A percentile compares a stretch with the other conserved stretches of the same genome.
These are phyloP conservation scores for Talaromyces sp. DNA, from an alignment of 2,329 filamentous ascomycete species.

Conservation along the genomic window DNA sequence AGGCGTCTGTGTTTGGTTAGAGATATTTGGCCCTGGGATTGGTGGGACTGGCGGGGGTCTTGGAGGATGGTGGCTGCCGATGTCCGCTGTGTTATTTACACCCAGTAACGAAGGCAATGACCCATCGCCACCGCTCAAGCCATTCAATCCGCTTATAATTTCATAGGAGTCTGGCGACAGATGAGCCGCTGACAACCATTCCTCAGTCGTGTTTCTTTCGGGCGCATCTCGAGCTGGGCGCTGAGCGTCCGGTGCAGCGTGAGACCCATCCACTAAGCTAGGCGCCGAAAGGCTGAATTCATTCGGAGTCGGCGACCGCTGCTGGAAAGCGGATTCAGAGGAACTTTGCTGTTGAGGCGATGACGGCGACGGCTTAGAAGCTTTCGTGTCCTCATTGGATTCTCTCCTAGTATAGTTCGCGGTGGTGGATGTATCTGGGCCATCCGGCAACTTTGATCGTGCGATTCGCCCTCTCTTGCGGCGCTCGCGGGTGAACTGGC, in stretches of 20 bases:
- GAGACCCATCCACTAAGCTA: slow-evolving; percentile 32
- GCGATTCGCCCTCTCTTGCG: slow-evolving; percentile 89
- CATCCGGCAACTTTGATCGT: slow-evolving; percentile 69
- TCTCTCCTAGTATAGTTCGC: slow-evolving; percentile 7
- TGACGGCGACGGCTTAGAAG: slow-evolving; percentile 9
- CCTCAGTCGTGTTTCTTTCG: slow-evolving; percentile 33
- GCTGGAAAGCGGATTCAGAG: slow-evolving; percentile 27
- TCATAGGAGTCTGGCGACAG: slow-evolving; percentile 38
- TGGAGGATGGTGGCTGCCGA: slow-evolving; percentile 38
- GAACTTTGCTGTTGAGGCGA: slow-evolving; percentile 27
- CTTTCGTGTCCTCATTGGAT: slow-evolving; percentile 17
- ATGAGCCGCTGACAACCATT: slow-evolving; percentile 37
- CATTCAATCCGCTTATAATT: slow-evolving; percentile 28
- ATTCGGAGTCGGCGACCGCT: slow-evolving; percentile 33
- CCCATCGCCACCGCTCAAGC: slow-evolving; percentile 27
- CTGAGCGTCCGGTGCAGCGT: slow-evolving; percentile 24
- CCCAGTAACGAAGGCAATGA: slow-evolving; percentile 34
- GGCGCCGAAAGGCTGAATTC: slow-evolving; percentile 31
- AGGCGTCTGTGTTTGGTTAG: slow-evolving; percentile 57
- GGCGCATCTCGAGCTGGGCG: slow-evolving; percentile 21
- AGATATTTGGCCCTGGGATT: slow-evolving; percentile 57
- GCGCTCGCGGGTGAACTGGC: slow-evolving; percentile 87
- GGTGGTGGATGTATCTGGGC: slow-evolving; percentile 4
- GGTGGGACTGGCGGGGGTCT: slow-evolving; percentile 34
- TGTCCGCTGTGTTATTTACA: slow-evolving; percentile 35